Evolutionary conservation across 1,284 basidiomycete genomes (phyloP).

Genomic region (Lentinula novae-zelandiae): DNA sequence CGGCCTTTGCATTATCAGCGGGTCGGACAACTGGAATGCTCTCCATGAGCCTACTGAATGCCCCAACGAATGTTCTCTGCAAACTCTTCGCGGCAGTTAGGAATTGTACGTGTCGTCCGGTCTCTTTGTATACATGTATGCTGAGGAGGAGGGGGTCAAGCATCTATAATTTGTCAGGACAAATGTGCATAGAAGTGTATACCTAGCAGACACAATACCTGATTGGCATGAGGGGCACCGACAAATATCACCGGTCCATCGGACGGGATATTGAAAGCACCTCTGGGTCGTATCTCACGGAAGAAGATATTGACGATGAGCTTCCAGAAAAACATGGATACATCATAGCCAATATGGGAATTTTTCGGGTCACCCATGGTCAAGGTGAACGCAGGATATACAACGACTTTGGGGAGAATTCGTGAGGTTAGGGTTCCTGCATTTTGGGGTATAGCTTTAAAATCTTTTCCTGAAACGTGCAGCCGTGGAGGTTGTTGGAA

Average conservation of each 20-base stretch:
- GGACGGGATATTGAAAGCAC: conserved; percentile 92
- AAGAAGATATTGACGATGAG: conserved; percentile 95
- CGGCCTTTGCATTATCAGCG: conserved; percentile 82
- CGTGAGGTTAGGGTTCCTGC: neutral
- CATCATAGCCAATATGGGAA: conserved; percentile 45
- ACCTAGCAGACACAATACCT: conserved; percentile 43
- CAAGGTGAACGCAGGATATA: neutral
- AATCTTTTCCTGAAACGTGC: no score
- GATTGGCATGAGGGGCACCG: conserved; percentile 95
- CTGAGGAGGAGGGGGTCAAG: conserved; percentile 90
- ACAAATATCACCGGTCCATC: conserved; percentile 96
- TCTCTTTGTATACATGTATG: conserved; percentile 84
- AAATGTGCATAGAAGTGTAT: conserved; percentile 6
- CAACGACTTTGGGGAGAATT: neutral
- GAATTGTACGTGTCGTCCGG: conserved; percentile 82
- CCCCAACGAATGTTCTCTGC: conserved; percentile 79
- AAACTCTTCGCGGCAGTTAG: conserved; percentile 91
- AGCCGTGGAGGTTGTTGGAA: neutral
- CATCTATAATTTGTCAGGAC: conserved; percentile 56
- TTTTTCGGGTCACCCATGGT: neutral
- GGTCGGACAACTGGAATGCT: conserved; percentile 94
- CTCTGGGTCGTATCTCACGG: conserved; percentile 91
- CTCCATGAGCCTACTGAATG: conserved; percentile 83
- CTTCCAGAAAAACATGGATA: conserved; percentile 74
- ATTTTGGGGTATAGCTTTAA: neutral